Evolutionary conservation across 2,329 filamentous ascomycete species (phyloP).

Genomic region (Phialocephala sp.): DNA sequence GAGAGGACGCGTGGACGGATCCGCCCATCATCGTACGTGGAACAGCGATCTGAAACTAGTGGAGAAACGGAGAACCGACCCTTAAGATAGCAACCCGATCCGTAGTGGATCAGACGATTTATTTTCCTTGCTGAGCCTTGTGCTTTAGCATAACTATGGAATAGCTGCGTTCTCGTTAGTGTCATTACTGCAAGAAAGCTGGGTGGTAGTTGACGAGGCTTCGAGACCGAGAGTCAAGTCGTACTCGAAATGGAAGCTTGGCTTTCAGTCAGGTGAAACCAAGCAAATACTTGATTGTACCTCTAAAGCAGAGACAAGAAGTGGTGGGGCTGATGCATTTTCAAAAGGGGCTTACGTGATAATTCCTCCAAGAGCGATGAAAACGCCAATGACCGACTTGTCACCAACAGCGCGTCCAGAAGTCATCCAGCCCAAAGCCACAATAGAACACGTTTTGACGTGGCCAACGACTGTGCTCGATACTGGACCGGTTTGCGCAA

Average conservation of each 20-base stretch:
- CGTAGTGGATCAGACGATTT: conserved; percentile 1
- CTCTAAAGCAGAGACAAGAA: conserved; percentile 3
- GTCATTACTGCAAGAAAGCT: conserved; percentile 7
- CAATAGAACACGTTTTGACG: conserved; percentile 69
- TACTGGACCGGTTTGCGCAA: conserved; percentile 65
- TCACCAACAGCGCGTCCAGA: conserved; percentile 62
- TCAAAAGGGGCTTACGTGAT: conserved; percentile 53
- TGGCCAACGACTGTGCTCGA: conserved; percentile 71
- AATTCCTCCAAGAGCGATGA: conserved; percentile 62
- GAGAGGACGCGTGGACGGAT: conserved; percentile 5
- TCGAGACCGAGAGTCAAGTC: not conserved
- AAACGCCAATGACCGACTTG: conserved; percentile 59
- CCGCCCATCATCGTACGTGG: conserved; percentile 6
- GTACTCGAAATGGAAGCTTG: not conserved
- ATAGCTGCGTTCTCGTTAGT: conserved; percentile 46
- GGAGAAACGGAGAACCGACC: not conserved
- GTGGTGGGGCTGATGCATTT: not conserved
- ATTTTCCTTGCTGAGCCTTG: conserved; percentile 40
- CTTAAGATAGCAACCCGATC: not conserved
- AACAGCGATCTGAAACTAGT: not conserved
- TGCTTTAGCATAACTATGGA: conserved; percentile 55
- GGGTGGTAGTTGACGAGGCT: not conserved
- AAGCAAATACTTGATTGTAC: conserved; percentile 7
- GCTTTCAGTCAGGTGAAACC: conserved; percentile 9
- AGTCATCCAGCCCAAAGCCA: conserved; percentile 65